These are phyloP conservation scores for Serendipita sp. DNA, from an alignment of 768 basidiomycete species.

Conservation along the genomic window DNA sequence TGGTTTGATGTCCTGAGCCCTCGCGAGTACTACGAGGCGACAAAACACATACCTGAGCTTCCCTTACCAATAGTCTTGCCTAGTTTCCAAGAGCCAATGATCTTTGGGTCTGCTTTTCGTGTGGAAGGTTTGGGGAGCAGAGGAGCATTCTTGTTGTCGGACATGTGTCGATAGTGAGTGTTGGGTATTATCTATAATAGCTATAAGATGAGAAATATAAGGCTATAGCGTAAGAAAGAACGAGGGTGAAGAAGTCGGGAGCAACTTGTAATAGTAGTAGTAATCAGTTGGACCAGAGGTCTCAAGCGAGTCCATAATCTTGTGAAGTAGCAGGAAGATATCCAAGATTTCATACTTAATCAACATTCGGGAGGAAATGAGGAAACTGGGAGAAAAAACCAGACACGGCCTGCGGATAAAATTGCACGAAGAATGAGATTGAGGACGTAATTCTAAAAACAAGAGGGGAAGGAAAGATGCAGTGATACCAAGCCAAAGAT, in stretches of 20 bases:
- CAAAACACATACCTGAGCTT: conserved; percentile 41
- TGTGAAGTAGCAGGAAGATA: no score
- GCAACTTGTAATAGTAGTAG: not conserved
- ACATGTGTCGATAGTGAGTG: not conserved
- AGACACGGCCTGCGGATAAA: not conserved
- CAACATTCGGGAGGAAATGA: not conserved
- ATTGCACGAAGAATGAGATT: not conserved
- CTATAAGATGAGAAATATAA: not conserved
- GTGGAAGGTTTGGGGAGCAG: not conserved
- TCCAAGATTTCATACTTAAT: not conserved
- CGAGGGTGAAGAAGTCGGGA: not conserved
- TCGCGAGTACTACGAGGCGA: not conserved
- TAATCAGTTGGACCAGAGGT: not conserved
- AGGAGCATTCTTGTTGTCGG: not conserved
- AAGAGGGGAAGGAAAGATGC: not conserved
- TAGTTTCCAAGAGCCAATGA: conserved; percentile 68
- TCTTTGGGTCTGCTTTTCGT: conserved; percentile 14
- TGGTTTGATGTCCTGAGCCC: not conserved
- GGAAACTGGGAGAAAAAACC: not conserved
- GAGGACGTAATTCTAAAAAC: not conserved
- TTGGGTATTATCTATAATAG: not conserved
- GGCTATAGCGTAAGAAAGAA: not conserved
- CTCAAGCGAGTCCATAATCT: no score
- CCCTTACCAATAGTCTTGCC: conserved; percentile 74
- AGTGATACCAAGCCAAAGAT: not conserved